Percentiles rank a stretch among this genome's conserved stretches.
Evolutionary conservation across 805 yeast genomes (phyloP).

Genomic region (Nakazawaea sp.): DNA sequence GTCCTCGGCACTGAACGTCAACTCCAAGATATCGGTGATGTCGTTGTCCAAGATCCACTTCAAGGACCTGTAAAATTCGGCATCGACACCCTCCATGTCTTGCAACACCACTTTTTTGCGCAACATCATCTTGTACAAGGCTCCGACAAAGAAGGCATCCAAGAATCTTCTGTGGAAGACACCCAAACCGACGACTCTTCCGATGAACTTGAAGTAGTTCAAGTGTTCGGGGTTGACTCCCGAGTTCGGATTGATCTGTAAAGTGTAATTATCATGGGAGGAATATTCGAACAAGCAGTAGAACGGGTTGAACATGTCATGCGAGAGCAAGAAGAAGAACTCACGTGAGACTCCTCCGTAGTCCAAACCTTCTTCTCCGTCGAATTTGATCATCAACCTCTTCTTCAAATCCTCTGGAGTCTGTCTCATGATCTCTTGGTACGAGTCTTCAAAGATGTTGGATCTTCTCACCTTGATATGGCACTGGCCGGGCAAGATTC

Average conservation of each 20-base stretch:
- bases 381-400: conserved; percentile 95
- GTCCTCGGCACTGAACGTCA: conserved; percentile 80
- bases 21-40: conserved; percentile 78
- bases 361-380: conserved; percentile 98
- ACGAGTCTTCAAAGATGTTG: conserved; percentile 94
- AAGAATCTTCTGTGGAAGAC: conserved; percentile 96
- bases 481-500: conserved; percentile 97
- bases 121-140: conserved; percentile 95
- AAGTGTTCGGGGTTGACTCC: conserved; percentile 97
- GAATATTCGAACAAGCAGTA: conserved; percentile 96
- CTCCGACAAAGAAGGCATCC: conserved; percentile 98
- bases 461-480: conserved; percentile 96
- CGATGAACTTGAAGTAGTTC: conserved; percentile 96
- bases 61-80: conserved; percentile 89
- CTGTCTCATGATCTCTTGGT: conserved; percentile 98
- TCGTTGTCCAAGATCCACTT: conserved; percentile 96
- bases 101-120: conserved; percentile 90
- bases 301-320: conserved; percentile 98
- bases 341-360: conserved; percentile 99
- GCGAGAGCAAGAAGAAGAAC: conserved; percentile 91
- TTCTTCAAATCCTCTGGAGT: conserved; percentile 97
- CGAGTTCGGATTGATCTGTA: conserved; percentile 96
- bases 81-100: conserved; percentile 99
- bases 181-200: conserved; percentile 96
- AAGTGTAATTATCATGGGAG: conserved; percentile 94